Evolutionary conservation across 140 eudicot genomes (phyloP), one percentile per base, ranked within the genome.

Genomic region (Bidens hawaiensis): DNA sequence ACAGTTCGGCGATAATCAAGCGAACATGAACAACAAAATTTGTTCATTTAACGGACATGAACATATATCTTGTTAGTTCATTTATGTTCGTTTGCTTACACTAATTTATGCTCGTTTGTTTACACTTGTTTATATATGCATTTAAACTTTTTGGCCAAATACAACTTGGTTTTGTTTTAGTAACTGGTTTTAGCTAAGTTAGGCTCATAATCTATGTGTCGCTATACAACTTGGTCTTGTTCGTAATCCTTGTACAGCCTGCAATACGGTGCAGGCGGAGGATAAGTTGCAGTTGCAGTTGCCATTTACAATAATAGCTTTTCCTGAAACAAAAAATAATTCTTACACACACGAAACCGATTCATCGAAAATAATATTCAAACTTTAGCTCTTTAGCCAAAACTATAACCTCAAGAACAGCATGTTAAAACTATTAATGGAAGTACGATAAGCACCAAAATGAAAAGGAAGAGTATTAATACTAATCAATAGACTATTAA

Each of bases 201-300:
- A n/a, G n/a, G n/a, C n/a, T n/a, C n/a, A n/a, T n/a, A n/a, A n/a
- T n/a, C n/a, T n/a, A n/a, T n/a, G n/a, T n/a, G n/a, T n/a, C n/a
- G n/a, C n/a, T n/a, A n/a, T 21, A 26, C 43, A 4, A 41, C 15
- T 10, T 87, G 87, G 72, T 86, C 71, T 55, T 77, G 60, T 30
- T 64, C 62, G 48, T 89, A 86, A 45, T 86, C 83, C 69, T 78
- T 86, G 90, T 90, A 90, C 30, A 90, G 88, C 73, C 68, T 86
- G 86, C 87, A 87, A 70, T 49, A 87, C 7, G 96, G 97, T 45
- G 95, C 94, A 3, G 95, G 94, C 17, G 96, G 97, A 15, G 97
- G 97, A 65, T 77, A 86, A 9, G 97, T 70, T 27, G 97, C 94
- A 9, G 97, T 70, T 27, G 97, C 94, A n/a, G 97, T 89, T 51